A percentile compares a stretch with the other conserved stretches of the same genome.
Conservation (phyloP, 257 asterid species). For the Paraleonurus japonicus region DNA sequence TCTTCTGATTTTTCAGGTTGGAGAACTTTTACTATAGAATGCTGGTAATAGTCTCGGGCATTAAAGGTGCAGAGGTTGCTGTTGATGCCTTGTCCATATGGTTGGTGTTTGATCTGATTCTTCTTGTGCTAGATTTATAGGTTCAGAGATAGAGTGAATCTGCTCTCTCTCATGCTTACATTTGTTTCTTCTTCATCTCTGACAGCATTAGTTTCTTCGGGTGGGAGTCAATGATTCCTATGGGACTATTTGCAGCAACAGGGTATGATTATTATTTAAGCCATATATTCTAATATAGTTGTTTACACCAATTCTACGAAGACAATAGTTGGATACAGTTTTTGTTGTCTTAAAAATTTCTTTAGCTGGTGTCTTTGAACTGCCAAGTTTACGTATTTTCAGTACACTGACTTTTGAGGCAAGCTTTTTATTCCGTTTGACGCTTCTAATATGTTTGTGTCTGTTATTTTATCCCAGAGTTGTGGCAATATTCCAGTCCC, state of each 20-base stretch:
- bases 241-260: slow-evolving; percentile 67
- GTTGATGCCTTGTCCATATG: slow-evolving; percentile 67
- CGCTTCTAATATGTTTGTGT: background rate
- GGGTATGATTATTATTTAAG: slow-evolving; percentile 38
- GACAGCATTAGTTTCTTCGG: slow-evolving; percentile 52
- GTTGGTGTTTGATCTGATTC: slow-evolving; percentile 32
- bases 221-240: slow-evolving; percentile 66
- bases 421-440: background rate
- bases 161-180: slow-evolving; percentile 12
- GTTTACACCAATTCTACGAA: background rate
- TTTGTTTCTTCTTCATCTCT: background rate
- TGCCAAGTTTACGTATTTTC: background rate
- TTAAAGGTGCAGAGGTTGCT: slow-evolving; percentile 50
- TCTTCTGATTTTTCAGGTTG: slow-evolving; percentile 42
- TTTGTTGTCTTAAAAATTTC: background rate
- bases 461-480: background rate
- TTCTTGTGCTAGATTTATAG: slow-evolving; percentile 1
- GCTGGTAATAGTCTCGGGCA: slow-evolving; percentile 49
- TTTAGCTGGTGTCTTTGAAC: background rate
- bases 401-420: background rate
- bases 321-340: background rate
- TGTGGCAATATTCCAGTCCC: background rate
- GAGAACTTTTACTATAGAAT: slow-evolving; percentile 58
- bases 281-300: background rate
- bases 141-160: background rate